Percentiles rank a stretch among this genome's conserved stretches.
Evolutionary conservation across 2,329 filamentous ascomycete genomes (phyloP).

Genomic region (Periglandula ipomoeae): DNA sequence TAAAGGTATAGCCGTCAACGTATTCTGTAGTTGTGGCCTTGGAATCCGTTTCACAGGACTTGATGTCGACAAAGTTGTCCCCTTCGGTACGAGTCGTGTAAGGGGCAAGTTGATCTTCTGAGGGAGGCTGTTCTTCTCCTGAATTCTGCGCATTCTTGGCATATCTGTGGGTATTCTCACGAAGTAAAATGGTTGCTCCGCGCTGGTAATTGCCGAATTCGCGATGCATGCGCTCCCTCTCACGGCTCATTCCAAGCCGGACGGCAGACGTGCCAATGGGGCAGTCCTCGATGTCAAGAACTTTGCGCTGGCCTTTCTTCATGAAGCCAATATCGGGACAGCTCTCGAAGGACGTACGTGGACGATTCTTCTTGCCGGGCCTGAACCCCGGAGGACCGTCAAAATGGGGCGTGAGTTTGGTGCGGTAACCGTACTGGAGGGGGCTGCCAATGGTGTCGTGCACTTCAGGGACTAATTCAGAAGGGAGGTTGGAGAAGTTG

Average conservation of each 20-base stretch:
- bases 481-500: slow-evolving; percentile 79
- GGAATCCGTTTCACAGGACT: slow-evolving; percentile 80
- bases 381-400: slow-evolving; percentile 59
- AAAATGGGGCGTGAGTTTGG: slow-evolving; percentile 95
- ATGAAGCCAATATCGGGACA: slow-evolving; percentile 85
- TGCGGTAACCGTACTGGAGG: slow-evolving; percentile 86
- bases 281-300: slow-evolving; percentile 94
- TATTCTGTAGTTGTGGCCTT: slow-evolving; percentile 82
- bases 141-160: slow-evolving; percentile 30
- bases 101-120: slow-evolving; percentile 16
- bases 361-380: slow-evolving; percentile 37
- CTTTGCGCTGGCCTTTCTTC: slow-evolving; percentile 68
- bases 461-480: slow-evolving; percentile 65
- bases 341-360: slow-evolving; percentile 39
- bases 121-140: slow-evolving; percentile 17
- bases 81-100: slow-evolving; percentile 39
- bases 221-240: slow-evolving; percentile 64
- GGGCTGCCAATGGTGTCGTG: slow-evolving; percentile 84
- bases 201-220: slow-evolving; percentile 65
- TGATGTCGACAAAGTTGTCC: slow-evolving; percentile 59
- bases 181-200: slow-evolving; percentile 80
- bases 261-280: slow-evolving; percentile 88
- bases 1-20: slow-evolving; percentile 74
- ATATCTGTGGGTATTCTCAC: slow-evolving; percentile 71
- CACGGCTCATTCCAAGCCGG: slow-evolving; percentile 65